These are phyloP conservation scores for Pythium chondricola DNA, from an alignment of 352 stramenopile genomes.

Conservation along the genomic window DNA sequence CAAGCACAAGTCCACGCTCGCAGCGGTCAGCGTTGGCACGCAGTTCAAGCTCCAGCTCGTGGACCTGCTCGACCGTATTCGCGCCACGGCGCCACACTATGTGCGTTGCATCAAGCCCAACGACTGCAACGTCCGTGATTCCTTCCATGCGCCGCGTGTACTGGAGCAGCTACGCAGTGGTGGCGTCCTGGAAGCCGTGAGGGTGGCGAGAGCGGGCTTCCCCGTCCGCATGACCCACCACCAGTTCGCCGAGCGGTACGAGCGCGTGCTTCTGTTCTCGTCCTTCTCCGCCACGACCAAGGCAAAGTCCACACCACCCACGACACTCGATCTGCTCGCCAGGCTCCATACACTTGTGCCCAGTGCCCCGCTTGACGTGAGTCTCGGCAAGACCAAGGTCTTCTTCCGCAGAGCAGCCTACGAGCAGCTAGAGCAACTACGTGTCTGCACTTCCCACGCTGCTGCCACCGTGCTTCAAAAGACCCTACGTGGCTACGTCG, in stretches of 20 bases:
- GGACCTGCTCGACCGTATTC: slow-evolving; percentile 91
- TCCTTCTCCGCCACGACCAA: background rate
- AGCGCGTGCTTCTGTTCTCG: slow-evolving; percentile 34
- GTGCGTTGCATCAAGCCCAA: slow-evolving; percentile 99
- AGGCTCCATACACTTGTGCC: slow-evolving; percentile 5
- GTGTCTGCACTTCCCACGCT: slow-evolving; percentile 21
- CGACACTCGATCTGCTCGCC: slow-evolving; percentile 5
- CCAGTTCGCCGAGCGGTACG: slow-evolving; percentile 73
- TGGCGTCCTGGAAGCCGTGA: slow-evolving; percentile 85
- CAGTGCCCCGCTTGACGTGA: slow-evolving; percentile 26
- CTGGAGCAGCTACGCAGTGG: slow-evolving; percentile 83
- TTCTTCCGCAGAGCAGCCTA: slow-evolving; percentile 94
- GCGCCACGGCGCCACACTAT: slow-evolving; percentile 95
- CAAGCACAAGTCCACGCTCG: slow-evolving; percentile 44
- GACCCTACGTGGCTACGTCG: slow-evolving; percentile 38
- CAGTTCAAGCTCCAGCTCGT: slow-evolving; percentile 95
- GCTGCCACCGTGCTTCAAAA: slow-evolving; percentile 50
- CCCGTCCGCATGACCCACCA: slow-evolving; percentile 74
- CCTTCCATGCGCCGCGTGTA: slow-evolving; percentile 74
- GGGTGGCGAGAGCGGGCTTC: slow-evolving; percentile 78
- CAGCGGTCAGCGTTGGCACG: slow-evolving; percentile 68
- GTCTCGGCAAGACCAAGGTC: slow-evolving; percentile 88
- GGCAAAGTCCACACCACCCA: background rate
- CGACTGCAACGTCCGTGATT: slow-evolving; percentile 60
- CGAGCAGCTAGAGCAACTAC: slow-evolving; percentile 86